A percentile compares a stretch with the other conserved stretches of the same genome.
phyloP scores from a whole-genome alignment of 78 protist genomes.

The Thecamonas trahens region DNA sequence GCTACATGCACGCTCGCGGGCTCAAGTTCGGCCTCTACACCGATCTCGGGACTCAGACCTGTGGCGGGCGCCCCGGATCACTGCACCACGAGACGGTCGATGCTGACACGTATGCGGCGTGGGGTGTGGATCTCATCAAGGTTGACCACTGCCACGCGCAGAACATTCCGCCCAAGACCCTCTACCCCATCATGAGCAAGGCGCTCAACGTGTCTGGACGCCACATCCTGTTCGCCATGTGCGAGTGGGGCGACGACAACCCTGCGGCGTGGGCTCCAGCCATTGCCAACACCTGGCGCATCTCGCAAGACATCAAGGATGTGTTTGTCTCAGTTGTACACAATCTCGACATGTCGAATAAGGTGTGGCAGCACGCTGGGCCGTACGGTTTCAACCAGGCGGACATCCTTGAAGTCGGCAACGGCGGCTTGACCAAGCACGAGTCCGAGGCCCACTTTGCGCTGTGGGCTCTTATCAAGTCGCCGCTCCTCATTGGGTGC shows the following conservation, averaged over 20 bases:
- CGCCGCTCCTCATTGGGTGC: slow-evolving; percentile 64
- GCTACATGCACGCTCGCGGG: slow-evolving; percentile 60
- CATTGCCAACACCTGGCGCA: slow-evolving; percentile 63
- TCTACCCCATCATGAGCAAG: slow-evolving; percentile 52
- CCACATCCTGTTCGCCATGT: slow-evolving; percentile 52
- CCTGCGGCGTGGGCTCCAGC: slow-evolving; percentile 31
- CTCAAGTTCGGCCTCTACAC: slow-evolving; percentile 73
- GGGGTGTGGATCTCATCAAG: slow-evolving; percentile 63
- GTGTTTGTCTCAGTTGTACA: neutral
- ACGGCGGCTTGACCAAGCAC: slow-evolving; percentile 51
- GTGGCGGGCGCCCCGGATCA: slow-evolving; percentile 58
- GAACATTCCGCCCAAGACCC: neutral
- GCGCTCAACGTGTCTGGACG: slow-evolving; percentile 53
- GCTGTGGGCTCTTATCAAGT: slow-evolving; percentile 50
- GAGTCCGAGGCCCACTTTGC: slow-evolving; percentile 55
- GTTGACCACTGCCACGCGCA: slow-evolving; percentile 62
- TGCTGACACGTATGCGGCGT: slow-evolving; percentile 52
- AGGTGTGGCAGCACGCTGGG: neutral
- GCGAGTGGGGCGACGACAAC: slow-evolving; percentile 63
- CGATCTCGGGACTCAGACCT: slow-evolving; percentile 71
- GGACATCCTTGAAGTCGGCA: slow-evolving; percentile 41
- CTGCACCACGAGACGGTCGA: slow-evolving; percentile 41
- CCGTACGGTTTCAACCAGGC: neutral
- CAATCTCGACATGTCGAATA: slow-evolving; percentile 14
- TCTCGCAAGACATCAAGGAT: slow-evolving; percentile 33